These are phyloP conservation scores for Spinacia oleracea DNA, from an alignment of 179 eudicot genomes.

Conservation along the genomic window DNA sequence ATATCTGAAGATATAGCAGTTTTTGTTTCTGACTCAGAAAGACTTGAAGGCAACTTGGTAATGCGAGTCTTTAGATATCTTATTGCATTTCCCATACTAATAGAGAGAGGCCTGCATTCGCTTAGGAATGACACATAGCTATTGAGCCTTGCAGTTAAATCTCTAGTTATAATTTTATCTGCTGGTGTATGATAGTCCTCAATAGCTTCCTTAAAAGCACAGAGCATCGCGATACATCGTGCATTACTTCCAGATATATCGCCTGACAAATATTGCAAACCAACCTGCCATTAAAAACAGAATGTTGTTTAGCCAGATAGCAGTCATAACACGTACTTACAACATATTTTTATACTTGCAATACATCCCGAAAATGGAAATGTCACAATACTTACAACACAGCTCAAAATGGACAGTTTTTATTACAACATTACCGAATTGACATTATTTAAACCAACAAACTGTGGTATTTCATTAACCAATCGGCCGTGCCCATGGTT, in stretches of 20 bases:
- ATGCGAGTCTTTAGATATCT: slow-evolving; percentile 65
- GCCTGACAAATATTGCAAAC: slow-evolving; percentile 70
- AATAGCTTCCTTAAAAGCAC: slow-evolving; percentile 82
- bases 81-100: slow-evolving; percentile 97
- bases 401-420: too few relatives aligned
- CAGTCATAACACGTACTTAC: too few relatives aligned
- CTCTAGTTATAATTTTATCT: slow-evolving; percentile 69
- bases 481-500: too few relatives aligned
- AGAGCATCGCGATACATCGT: slow-evolving; percentile 91
- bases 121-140: slow-evolving; percentile 75
- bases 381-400: too few relatives aligned
- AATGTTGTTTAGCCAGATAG: slow-evolving; percentile 6
- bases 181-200: slow-evolving; percentile 73
- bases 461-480: too few relatives aligned
- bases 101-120: slow-evolving; percentile 91
- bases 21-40: slow-evolving; percentile 88
- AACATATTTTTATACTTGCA: too few relatives aligned
- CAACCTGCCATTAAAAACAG: slow-evolving; percentile 58
- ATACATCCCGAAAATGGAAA: too few relatives aligned
- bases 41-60: slow-evolving; percentile 57
- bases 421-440: too few relatives aligned
- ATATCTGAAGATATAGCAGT: slow-evolving; percentile 58
- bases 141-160: slow-evolving; percentile 74
- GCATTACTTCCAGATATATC: slow-evolving; percentile 73
- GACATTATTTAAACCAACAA: too few relatives aligned